Evolutionary conservation across 495 filamentous ascomycete species (phyloP).

Genomic region (Pseudevernia furfuracea): DNA sequence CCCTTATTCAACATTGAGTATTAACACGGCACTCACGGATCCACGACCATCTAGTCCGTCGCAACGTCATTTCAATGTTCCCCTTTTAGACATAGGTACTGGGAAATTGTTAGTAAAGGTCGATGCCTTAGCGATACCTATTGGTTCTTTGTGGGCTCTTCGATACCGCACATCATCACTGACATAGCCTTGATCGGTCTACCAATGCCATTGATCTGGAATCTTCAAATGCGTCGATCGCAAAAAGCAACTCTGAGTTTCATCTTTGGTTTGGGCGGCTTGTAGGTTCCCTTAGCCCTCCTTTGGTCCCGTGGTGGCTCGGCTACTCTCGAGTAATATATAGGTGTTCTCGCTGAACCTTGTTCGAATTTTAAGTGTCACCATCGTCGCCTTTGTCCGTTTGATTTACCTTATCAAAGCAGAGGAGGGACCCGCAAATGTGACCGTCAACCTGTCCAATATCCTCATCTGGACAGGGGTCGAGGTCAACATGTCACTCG

Average conservation of each 20-base stretch:
- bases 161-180: constrained; percentile 30
- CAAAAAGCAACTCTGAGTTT: constrained; percentile 28
- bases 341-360: neutral
- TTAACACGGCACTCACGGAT: neutral
- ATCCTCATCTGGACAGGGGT: constrained; percentile 15
- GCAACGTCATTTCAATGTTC: constrained; percentile 32
- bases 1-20: neutral
- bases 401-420: constrained; percentile 5
- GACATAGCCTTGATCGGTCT: constrained; percentile 34
- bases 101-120: constrained; percentile 25
- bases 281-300: constrained; percentile 13
- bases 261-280: constrained; percentile 19
- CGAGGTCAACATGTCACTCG: constrained; percentile 15
- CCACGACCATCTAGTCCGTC: constrained; percentile 22
- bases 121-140: constrained; percentile 24
- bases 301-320: neutral
- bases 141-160: constrained; percentile 24
- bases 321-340: neutral
- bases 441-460: neutral
- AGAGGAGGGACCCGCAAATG: neutral
- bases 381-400: constrained; percentile 14
- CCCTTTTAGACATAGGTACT: constrained; percentile 25
- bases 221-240: constrained; percentile 31
- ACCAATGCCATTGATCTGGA: constrained; percentile 39
- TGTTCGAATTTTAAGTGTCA: constrained; percentile 10